Evolutionary conservation across 2,329 filamentous ascomycete species (phyloP).

Genomic region (Pseudocercospora eumusae): DNA sequence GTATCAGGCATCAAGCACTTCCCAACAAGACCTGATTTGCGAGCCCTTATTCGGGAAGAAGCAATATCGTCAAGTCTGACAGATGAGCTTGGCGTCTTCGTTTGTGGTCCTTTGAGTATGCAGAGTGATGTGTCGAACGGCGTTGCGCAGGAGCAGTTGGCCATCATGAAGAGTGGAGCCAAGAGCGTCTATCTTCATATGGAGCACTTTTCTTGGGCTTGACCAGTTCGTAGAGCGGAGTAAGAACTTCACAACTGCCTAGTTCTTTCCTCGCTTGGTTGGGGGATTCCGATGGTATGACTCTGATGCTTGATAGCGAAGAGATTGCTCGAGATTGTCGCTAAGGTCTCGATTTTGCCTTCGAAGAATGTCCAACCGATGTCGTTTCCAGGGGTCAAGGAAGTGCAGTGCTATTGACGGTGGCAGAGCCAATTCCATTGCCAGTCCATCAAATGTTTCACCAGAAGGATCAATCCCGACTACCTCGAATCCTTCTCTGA

Average conservation of each 20-base stretch:
- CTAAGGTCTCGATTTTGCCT: too few relatives aligned
- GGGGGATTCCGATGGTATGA: background rate
- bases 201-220: slow-evolving; percentile 52
- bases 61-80: slow-evolving; percentile 13
- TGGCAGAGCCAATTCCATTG: too few relatives aligned
- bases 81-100: slow-evolving; percentile 41
- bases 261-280: background rate
- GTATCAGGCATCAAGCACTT: slow-evolving; percentile 17
- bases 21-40: slow-evolving; percentile 41
- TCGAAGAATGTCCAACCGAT: too few relatives aligned
- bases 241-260: background rate
- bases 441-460: too few relatives aligned
- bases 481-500: background rate
- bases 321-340: too few relatives aligned
- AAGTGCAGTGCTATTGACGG: too few relatives aligned
- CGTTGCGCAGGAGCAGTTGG: slow-evolving; percentile 47
- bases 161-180: slow-evolving; percentile 39
- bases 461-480: background rate
- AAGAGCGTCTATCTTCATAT: slow-evolving; percentile 49
- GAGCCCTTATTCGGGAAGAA: slow-evolving; percentile 33
- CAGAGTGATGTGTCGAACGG: slow-evolving; percentile 52
- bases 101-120: slow-evolving; percentile 51
- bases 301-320: background rate
- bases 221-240: background rate
- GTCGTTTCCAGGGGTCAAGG: too few relatives aligned